Evolutionary conservation across 768 basidiomycete genomes (phyloP), one percentile per base, ranked within the genome.

Genomic region (Hygrophorus pudorinus): DNA sequence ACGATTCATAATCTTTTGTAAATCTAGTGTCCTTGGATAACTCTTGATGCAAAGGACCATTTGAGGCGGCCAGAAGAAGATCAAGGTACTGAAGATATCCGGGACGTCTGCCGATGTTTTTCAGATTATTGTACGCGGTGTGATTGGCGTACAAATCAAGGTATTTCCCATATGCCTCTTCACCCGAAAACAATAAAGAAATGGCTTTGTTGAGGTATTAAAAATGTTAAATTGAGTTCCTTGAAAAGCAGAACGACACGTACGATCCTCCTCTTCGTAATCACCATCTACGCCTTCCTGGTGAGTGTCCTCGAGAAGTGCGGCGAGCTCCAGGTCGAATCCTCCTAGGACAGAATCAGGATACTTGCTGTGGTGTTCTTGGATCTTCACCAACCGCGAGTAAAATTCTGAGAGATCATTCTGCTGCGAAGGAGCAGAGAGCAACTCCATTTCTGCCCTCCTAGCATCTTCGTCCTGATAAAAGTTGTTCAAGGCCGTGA

Each of bases 311-410:
- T 91, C 86, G 50, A 90, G 69, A 54, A 89, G 75, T 57, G 78
- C 73, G 38, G 81, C 79, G 52, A 96, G 73, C 65, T 94, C 91
- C 50, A 79, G 70, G 63, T 89, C 81, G 64, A 94, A 83, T 48
- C 82, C 73, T 57, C 77, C 82, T 72, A 81, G 71, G 57, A 76
- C 74, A 65, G 85, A 71, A 68, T 93, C 86, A 68, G 92, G 92
- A 74, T 97, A 92, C 72, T 89, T 89, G 66, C 75, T 76, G 73
- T 98, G 82, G 76, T 94, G 90, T 60, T 93, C 91, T 68, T 93
- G 89, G 65, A 98, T 81, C 76, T 87, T 91, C 59, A 79, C 82
- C 72, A 98, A 81, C 69, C 96, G 83, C 62, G 82, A 71, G 68
- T 99, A 98, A 70, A 99, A 99, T 64, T 94, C 90, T 38, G 83